phyloP scores from a whole-genome alignment of 2,329 filamentous ascomycete species.

The Herpotrichia juniperi region DNA sequence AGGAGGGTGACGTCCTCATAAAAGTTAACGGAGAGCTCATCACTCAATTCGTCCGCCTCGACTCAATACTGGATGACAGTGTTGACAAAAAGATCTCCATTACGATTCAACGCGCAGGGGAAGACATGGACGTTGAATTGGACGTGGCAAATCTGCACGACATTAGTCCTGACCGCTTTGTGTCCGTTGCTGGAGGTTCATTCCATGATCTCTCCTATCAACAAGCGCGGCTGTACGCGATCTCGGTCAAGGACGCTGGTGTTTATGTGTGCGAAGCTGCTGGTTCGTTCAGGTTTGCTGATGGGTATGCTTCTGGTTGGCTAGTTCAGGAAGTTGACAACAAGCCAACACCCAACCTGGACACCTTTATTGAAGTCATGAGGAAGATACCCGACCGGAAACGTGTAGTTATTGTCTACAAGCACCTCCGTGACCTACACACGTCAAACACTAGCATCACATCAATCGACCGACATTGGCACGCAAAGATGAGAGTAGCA shows the following conservation, averaged over 20 bases:
- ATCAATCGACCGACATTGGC: conserved; percentile 94
- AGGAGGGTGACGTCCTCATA: conserved; percentile 92
- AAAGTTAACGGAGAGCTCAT: conserved; percentile 93
- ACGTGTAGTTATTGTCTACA: conserved; percentile 91
- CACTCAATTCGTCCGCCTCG: conserved; percentile 89
- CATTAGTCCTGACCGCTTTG: conserved; percentile 95
- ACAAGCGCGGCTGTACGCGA: conserved; percentile 93
- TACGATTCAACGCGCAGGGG: conserved; percentile 84
- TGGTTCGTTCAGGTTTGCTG: conserved; percentile 89
- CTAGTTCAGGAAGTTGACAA: conserved; percentile 92
- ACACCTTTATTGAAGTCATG: conserved; percentile 90
- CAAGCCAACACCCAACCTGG: conserved; percentile 84
- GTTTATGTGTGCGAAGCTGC: conserved; percentile 95
- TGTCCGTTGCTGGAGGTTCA: conserved; percentile 89
- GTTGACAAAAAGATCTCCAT: conserved; percentile 81
- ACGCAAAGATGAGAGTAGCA: conserved; percentile 90
- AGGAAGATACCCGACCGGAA: conserved; percentile 80
- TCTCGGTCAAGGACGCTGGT: conserved; percentile 76
- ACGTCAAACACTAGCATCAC: conserved; percentile 92
- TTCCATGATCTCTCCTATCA: conserved; percentile 98
- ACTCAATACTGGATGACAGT: conserved; percentile 88
- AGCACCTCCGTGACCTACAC: conserved; percentile 92
- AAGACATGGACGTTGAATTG: conserved; percentile 84
- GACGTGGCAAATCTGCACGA: conserved; percentile 87
- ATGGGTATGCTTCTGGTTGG: conserved; percentile 90